Evolutionary conservation across 331 rosid genomes (phyloP).

Genomic region (Stylosanthes scabra): DNA sequence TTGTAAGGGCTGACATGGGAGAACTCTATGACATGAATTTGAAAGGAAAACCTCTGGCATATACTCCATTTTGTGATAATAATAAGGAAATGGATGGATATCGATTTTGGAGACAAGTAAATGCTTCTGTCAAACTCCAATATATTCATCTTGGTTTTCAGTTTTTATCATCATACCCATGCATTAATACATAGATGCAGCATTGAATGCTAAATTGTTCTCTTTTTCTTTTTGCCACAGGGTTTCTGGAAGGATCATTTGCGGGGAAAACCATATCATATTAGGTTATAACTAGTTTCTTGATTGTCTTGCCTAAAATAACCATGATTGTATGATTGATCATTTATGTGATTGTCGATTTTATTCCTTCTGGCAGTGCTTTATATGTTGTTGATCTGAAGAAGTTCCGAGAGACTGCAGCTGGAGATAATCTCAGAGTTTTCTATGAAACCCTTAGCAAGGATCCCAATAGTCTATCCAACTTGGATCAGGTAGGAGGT

Average conservation of each 20-base stretch:
- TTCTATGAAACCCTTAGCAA: conserved; percentile 98
- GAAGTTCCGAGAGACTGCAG: conserved; percentile 97
- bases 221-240: conserved; percentile 51
- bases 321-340: conserved; percentile 20
- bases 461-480: conserved; percentile 97
- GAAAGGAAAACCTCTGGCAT: conserved; percentile 93
- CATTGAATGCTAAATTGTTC: conserved; percentile 31
- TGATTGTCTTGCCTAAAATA: conserved; percentile 13
- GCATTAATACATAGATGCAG: conserved; percentile 2
- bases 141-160: conserved; percentile 24
- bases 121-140: conserved; percentile 29
- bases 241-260: conserved; percentile 99
- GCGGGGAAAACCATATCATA: conserved; percentile 93
- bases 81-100: conserved; percentile 99
- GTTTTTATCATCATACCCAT: conserved; percentile 2
- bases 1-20: conserved; percentile 98
- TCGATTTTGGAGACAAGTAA: conserved; percentile 99
- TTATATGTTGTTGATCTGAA: conserved; percentile 94
- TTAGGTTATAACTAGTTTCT: conserved; percentile 61
- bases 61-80: conserved; percentile 98
- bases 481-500: conserved; percentile 91
- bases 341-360: conserved; percentile 22
- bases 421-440: conserved; percentile 98
- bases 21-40: conserved; percentile 98
- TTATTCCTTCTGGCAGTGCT: conserved; percentile 69